Evolutionary conservation across 768 basidiomycete genomes (phyloP).

Genomic region (Tricholoma flavovirens): DNA sequence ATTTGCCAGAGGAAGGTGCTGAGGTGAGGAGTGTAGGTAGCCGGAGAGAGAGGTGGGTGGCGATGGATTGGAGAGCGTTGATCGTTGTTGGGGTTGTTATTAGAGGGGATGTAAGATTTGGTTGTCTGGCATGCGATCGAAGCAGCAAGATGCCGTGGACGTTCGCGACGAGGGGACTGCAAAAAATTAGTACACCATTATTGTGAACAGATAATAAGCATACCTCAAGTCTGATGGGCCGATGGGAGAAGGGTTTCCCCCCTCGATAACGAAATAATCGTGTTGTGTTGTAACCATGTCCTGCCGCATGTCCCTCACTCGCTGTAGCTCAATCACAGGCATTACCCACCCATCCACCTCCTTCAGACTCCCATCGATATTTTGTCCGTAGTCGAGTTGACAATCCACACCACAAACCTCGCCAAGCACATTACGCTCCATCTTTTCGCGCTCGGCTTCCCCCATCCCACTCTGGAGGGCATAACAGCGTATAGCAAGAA

Average conservation of each 20-base stretch:
- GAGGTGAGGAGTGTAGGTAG: conserved; percentile 82
- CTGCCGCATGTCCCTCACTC: conserved; percentile 49
- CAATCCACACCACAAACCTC: conserved; percentile 57
- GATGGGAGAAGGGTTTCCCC: conserved; percentile 29
- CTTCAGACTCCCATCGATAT: conserved; percentile 38
- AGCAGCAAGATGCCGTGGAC: conserved; percentile 65
- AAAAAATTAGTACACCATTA: conserved; percentile 9
- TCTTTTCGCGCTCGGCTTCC: conserved; percentile 63
- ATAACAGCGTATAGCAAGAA: conserved; percentile 76
- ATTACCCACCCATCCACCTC: conserved; percentile 78
- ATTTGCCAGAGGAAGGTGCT: conserved; percentile 84
- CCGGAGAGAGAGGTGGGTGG: conserved; percentile 58
- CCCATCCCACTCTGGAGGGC: conserved; percentile 72
- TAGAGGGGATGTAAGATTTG: conserved; percentile 30
- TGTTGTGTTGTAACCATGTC: conserved; percentile 33
- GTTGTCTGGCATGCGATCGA: conserved; percentile 29
- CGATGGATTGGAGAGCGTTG: conserved; percentile 54
- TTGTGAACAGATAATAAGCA: conserved; percentile 9
- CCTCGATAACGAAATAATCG: conserved; percentile 42
- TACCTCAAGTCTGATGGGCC: conserved; percentile 52
- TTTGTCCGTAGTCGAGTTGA: conserved; percentile 47
- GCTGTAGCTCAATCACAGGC: conserved; percentile 59
- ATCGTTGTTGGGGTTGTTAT: conserved; percentile 62
- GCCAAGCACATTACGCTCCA: conserved; percentile 61
- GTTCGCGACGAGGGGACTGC: conserved; percentile 52